Percentiles rank a stretch among this genome's conserved stretches.
Evolutionary conservation across 257 asterid species (phyloP).

Genomic region (Schizonepeta tenuifolia): DNA sequence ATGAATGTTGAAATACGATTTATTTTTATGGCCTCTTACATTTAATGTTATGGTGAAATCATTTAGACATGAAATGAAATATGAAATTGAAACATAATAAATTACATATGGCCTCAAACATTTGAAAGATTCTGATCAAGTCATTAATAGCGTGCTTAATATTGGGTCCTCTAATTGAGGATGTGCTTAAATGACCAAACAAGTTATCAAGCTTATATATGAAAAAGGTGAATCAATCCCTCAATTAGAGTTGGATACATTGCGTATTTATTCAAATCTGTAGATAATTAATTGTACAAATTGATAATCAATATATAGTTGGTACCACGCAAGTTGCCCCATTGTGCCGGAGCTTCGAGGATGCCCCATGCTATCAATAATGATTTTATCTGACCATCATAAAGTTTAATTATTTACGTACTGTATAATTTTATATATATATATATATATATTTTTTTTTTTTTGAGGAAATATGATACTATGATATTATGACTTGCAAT

Average conservation of each 20-base stretch:
- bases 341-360: not conserved
- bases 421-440: too few species aligned
- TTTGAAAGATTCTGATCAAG: not conserved
- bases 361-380: conserved; percentile 10
- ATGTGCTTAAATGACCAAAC: not conserved
- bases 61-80: not conserved
- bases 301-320: conserved; percentile 22
- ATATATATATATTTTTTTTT: too few species aligned
- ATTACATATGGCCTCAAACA: not conserved
- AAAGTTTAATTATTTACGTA: too few species aligned
- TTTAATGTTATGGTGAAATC: not conserved
- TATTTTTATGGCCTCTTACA: not conserved
- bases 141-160: conserved; percentile 3
- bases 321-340: conserved; percentile 36
- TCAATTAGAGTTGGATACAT: not conserved
- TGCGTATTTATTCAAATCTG: not conserved
- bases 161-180: not conserved
- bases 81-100: not conserved
- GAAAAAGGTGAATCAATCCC: not conserved
- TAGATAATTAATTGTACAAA: not conserved
- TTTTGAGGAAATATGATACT: too few species aligned
- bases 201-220: not conserved
- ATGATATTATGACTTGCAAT: too few species aligned
- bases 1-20: not conserved
- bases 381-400: conserved; percentile 13